Evolutionary conservation across 2,329 filamentous ascomycete species (phyloP), one percentile per base, ranked within the genome.

Genomic region (Cadophora sp.): DNA sequence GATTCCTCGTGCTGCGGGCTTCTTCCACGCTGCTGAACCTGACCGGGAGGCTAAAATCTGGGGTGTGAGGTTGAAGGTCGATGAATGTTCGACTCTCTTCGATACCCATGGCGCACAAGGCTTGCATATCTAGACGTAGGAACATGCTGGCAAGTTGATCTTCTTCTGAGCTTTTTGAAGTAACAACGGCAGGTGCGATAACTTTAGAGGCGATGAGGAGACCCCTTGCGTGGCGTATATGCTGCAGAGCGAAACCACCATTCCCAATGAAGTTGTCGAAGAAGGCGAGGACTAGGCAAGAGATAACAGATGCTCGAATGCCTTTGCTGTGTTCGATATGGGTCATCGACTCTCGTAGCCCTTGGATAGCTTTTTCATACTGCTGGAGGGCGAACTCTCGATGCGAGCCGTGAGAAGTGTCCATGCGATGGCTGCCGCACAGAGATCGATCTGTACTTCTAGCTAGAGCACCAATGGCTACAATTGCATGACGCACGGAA

Each of bases 31-130:
- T 68, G 2, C 22, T 67, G 70, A 83, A 79, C 1, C 80, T 81
- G n/a, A 84, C 77, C 9, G 82, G 83, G 68, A 89, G 84, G 27
- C n/a, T 46, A 9, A 88, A 85, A 62, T 83, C 87, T 0, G 86
- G 86, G 26, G 86, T 81, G 1, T 86, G 86, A 66, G 88, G 88
- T 73, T 89, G 86, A 72, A 89, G 27, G 4, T 22, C 60, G 16
- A 89, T 85, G 73, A 89, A 87, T 71, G 89, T 89, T 0, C 86
- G 88, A 73, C 89, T 89, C 55, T 87, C 87, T 74, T 89, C 64
- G 43, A 69, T 62, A 11, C 74, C 72, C 48, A 69, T 71, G 16
- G 68, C 58, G 16, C 50, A 68, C 9, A 73, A 51, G 6, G 70
- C 69, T 61, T 73, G 87, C 51, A 89, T 86, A 6, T 87, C 87